Percentiles rank a stretch among this genome's conserved stretches.
Evolutionary conservation across 2,329 filamentous ascomycete species (phyloP).

Genomic region (Leptographium galeiforme): DNA sequence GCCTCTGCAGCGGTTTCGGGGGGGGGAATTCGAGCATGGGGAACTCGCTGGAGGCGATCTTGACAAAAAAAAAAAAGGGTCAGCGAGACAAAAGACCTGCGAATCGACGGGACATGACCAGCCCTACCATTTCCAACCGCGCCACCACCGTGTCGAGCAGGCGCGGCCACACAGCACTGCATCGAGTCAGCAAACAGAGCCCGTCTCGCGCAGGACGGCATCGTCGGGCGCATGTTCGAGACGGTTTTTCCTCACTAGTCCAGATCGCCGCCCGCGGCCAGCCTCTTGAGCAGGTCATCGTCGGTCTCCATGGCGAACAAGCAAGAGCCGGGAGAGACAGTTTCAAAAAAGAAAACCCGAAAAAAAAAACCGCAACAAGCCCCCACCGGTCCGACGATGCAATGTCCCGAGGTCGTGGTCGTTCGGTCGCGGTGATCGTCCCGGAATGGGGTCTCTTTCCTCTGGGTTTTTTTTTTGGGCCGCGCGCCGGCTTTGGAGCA

Average conservation of each 20-base stretch:
- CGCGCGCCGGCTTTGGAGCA: no score
- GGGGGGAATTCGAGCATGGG: conserved; percentile 49
- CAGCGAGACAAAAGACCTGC: no score
- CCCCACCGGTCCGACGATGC: neutral
- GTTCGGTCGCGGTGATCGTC: no score
- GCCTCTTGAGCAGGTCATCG: conserved; percentile 31
- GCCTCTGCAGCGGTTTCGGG: conserved; percentile 22
- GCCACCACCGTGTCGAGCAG: conserved; percentile 52
- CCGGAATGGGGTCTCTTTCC: no score
- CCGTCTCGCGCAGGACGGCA: neutral
- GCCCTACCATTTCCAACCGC: conserved; percentile 48
- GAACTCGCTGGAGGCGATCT: conserved; percentile 66
- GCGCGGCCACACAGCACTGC: conserved; percentile 44
- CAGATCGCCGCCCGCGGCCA: conserved; percentile 38
- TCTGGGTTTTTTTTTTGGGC: no score
- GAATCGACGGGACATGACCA: no score
- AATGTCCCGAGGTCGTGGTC: no score
- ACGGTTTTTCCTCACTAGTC: no score
- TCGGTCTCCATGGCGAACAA: conserved; percentile 33
- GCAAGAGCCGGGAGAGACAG: neutral
- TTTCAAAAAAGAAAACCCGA: neutral
- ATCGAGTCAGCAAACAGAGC: neutral
- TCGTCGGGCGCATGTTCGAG: no score
- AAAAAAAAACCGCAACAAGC: neutral
- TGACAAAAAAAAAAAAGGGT: no score